Evolutionary conservation across 2,329 filamentous ascomycete species (phyloP), one percentile per base, ranked within the genome.

Genomic region (Arthroderma sp.): DNA sequence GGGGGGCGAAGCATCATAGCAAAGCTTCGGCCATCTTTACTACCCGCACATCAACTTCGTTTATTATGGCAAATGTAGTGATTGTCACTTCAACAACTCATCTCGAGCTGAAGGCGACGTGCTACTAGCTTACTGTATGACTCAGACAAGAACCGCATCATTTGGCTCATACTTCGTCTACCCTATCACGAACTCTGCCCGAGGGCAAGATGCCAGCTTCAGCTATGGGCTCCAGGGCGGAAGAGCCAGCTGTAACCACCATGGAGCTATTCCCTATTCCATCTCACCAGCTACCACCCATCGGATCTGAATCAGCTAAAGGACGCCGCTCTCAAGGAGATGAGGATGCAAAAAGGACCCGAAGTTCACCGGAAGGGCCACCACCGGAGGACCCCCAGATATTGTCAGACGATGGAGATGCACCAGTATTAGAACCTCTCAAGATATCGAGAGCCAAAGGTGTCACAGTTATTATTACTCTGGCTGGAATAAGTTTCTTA

Each of bases 401-500:
- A 2, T 23, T 25, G 15, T 21, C 49, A 35, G 49, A 53, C 7
- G 28, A 53, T 37, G 49, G 49, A 53, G 49, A 17, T 35, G 19
- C 9, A 19, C 49, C 11, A 33, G n/a, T 11, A 8, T 33, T 38
- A 1, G 49, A 37, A 53, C 17, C 28, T 23, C 57, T 56, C 25
- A 55, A 43, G 37, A 31, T 61, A 31, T 61, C 62, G 17, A 59
- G 53, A 37, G 31, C 55, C 7, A 57, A 57, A 54, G 59, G 54
- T 7, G 55, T 56, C 11, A 63, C 63, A 6, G 57, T 66, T 23
- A 64, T 66, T 19, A 60, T 65, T 33, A 64, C 64, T n/a, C 61
- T 67, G 1, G 63, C 64, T 1, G 66, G 66, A 0, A 63, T 67
- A 43, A 68, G 64, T 4, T 68, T 67, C 55, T 60, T 68, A 2